Base-by-base conservation (phyloP, 139 green algal species). In the Dunaliella primolecta region DNA sequence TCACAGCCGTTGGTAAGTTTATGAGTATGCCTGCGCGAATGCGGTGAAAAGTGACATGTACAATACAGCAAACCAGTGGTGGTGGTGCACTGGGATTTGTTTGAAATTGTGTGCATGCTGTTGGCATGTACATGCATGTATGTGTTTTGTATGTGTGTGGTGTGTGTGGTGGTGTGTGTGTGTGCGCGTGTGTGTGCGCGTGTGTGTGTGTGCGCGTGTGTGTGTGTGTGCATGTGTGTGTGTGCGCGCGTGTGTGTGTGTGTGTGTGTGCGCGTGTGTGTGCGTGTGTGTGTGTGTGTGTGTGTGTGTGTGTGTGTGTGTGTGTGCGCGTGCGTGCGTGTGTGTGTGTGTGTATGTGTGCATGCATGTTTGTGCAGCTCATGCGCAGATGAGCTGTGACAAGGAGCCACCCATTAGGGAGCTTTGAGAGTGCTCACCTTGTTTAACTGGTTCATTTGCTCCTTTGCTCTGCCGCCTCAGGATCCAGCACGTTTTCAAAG, bases 221-320 rank as follows among this genome's bases (percentile, higher is more conserved):
- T 82, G 77, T 82, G 77, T 82, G 77, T 82, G 32, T 82, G 77
- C 46, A 25, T 64, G 77, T 82, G 20, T 64, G 33, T 55, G 33
- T 55, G 77, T 55, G 27, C 46, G 27, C 46, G 77, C 46, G 77
- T 82, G 77, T 55, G 77, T 21, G 21, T 55, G 77, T 82, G 77
- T 82, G 77, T 82, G 77, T 82, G 77, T 82, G 77, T 82, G 77
- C 46, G 77, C 21, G 77, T 82, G 77, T 82, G 77, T 55, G 33
- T 82, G 77, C 46, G 77, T 82, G 77, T 64, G 77, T 55, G 33
- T 64, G 33, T 82, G 77, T 82, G 77, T 82, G 77, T 82, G 77
- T 82, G 77, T 80, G 75, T 82, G 77, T 32, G 25, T 55, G 77
- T 82, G 77, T 82, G 77, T 82, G 77, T 82, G 32, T 82, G 77